Conservation (phyloP, 768 basidiomycete genomes). For the Russula earlei region DNA sequence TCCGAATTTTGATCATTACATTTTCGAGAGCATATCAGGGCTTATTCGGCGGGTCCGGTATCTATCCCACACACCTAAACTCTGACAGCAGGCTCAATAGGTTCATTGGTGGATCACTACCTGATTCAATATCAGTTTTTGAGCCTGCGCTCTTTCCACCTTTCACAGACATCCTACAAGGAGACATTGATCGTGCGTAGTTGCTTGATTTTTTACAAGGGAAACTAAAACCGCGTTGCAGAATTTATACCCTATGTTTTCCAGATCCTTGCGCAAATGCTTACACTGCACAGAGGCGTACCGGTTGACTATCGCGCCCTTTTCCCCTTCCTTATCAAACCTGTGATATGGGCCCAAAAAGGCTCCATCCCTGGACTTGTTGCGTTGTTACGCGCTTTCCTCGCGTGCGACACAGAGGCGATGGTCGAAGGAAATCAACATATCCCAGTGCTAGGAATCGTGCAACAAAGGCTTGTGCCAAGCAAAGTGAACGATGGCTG, state of each 20-base stretch:
- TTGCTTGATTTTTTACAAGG: not conserved
- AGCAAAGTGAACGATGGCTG: constrained; percentile 82
- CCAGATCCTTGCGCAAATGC: constrained; percentile 93
- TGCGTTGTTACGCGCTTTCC: constrained; percentile 75
- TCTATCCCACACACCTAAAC: not conserved
- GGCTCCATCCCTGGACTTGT: constrained; percentile 93
- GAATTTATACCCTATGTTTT: constrained; percentile 98
- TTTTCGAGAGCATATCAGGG: constrained; percentile 94
- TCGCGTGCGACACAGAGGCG: constrained; percentile 55
- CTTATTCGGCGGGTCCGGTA: constrained; percentile 59
- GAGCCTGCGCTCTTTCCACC: constrained; percentile 78
- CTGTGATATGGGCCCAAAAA: constrained; percentile 84
- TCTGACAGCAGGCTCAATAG: constrained; percentile 29
- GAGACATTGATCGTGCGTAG: constrained; percentile 82
- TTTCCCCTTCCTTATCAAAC: constrained; percentile 75
- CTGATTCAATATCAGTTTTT: constrained; percentile 59
- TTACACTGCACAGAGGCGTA: constrained; percentile 67
- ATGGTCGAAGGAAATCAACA: constrained; percentile 69
- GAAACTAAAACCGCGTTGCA: constrained; percentile 25
- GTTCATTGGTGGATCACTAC: constrained; percentile 69
- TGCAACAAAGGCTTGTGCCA: constrained; percentile 84
- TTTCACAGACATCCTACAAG: constrained; percentile 78
- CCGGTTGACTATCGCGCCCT: constrained; percentile 73
- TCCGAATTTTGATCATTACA: constrained; percentile 94
- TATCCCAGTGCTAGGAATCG: constrained; percentile 70